phyloP scores from a whole-genome alignment of 495 filamentous ascomycete species.

The Entonaema liquescens region DNA sequence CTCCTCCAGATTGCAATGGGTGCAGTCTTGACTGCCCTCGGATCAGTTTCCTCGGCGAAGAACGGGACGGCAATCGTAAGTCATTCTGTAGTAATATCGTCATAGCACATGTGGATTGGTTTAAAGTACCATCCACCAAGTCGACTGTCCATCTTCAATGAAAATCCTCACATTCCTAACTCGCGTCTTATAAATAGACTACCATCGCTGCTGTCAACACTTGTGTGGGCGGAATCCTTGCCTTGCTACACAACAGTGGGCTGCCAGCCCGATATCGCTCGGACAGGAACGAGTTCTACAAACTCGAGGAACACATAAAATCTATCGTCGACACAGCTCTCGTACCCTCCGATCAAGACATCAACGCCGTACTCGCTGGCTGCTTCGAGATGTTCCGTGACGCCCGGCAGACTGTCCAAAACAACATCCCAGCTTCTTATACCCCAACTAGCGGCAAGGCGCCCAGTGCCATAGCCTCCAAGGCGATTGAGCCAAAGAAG shows the following conservation, averaged over 20 bases:
- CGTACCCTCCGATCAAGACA: conserved; percentile 47
- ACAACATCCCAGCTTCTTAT: conserved; percentile 56
- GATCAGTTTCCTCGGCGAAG: conserved; percentile 41
- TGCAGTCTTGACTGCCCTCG: conserved; percentile 56
- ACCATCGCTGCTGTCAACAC: conserved; percentile 60
- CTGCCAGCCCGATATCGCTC: conserved; percentile 58
- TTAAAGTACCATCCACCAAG: background rate
- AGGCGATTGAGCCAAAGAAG: conserved; percentile 31
- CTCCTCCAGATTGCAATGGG: conserved; percentile 55
- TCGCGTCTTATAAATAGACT: conserved; percentile 41
- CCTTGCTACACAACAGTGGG: conserved; percentile 61
- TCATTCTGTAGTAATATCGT: background rate
- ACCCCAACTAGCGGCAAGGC: conserved; percentile 22
- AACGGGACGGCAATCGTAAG: conserved; percentile 48
- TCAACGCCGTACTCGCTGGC: conserved; percentile 51
- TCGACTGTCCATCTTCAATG: background rate
- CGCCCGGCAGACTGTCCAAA: conserved; percentile 53
- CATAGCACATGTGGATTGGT: background rate
- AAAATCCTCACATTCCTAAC: background rate
- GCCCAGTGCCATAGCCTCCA: background rate
- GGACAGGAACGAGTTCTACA: conserved; percentile 55
- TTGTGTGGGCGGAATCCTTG: conserved; percentile 57
- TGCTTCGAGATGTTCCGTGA: conserved; percentile 53
- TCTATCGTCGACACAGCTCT: conserved; percentile 57
- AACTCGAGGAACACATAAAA: conserved; percentile 57